A percentile compares a stretch with the other conserved stretches of the same genome.
Conservation (phyloP, 495 filamentous ascomycete genomes). For the Glonium stellatum region DNA sequence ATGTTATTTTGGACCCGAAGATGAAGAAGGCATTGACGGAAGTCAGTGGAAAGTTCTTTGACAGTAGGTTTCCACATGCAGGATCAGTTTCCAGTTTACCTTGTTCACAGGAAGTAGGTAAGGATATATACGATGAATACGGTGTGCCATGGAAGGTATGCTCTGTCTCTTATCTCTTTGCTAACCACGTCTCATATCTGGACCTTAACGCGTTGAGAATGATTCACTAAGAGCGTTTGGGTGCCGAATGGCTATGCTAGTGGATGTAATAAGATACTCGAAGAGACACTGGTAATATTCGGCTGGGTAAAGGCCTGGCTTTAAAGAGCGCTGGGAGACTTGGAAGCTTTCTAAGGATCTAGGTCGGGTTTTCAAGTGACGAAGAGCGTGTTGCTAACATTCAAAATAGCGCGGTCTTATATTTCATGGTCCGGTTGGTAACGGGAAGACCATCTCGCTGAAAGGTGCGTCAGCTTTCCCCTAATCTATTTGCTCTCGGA, state of each 20-base stretch:
- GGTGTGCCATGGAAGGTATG: slow-evolving; percentile 41
- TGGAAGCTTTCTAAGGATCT: neutral
- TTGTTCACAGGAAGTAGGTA: slow-evolving; percentile 1
- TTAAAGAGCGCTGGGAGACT: neutral
- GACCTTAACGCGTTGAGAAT: too few species aligned
- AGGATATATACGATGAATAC: slow-evolving; percentile 39
- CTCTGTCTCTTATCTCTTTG: slow-evolving; percentile 17
- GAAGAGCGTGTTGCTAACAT: too few species aligned
- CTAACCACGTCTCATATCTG: too few species aligned
- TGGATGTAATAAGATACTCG: too few species aligned
- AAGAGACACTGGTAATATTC: too few species aligned
- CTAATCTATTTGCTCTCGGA: neutral
- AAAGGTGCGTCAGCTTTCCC: slow-evolving; percentile 6
- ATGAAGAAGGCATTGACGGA: slow-evolving; percentile 41
- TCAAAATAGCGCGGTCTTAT: slow-evolving; percentile 27
- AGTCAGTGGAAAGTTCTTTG: slow-evolving; percentile 41
- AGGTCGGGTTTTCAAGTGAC: neutral
- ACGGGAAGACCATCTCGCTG: slow-evolving; percentile 31
- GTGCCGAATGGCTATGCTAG: too few species aligned
- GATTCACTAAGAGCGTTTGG: too few species aligned
- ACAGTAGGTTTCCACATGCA: slow-evolving; percentile 23
- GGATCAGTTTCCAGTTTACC: neutral
- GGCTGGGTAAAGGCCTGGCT: neutral
- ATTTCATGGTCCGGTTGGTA: slow-evolving; percentile 36
- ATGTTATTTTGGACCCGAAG: slow-evolving; percentile 41